Conservation (phyloP, 139 green algal genomes). For the Chlorella vulgaris region DNA sequence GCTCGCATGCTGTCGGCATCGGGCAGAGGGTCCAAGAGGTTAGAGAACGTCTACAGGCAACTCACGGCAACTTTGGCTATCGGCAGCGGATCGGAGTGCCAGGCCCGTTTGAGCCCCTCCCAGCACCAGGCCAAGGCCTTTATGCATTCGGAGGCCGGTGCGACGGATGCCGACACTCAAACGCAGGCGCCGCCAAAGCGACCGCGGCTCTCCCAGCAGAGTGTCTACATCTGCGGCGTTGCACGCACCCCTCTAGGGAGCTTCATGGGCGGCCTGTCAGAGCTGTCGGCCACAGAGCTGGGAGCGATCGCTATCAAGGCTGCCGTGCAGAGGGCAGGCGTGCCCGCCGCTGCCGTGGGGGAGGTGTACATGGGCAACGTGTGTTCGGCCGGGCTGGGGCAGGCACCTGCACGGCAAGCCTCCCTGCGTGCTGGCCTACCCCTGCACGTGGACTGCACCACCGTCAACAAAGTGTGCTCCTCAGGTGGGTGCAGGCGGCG, state of each 20-base stretch:
- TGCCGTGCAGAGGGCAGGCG: constrained; percentile 62
- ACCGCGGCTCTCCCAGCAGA: too few relatives aligned
- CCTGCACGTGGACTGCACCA: constrained; percentile 69
- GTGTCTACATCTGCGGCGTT: constrained; percentile 66
- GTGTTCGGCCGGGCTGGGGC: constrained; percentile 33
- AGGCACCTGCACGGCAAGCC: constrained; percentile 88
- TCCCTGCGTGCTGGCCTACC: constrained; percentile 79
- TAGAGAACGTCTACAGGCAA: background rate
- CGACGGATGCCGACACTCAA: too few relatives aligned
- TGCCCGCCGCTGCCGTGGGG: constrained; percentile 62
- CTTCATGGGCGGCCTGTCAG: constrained; percentile 75
- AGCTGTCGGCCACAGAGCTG: constrained; percentile 75
- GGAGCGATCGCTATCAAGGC: constrained; percentile 79
- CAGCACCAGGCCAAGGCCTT: too few relatives aligned
- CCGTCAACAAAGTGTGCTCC: constrained; percentile 94
- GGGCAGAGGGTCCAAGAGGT: background rate
- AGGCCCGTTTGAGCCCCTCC: too few relatives aligned
- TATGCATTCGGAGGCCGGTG: too few relatives aligned
- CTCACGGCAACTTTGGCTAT: background rate
- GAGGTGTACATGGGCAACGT: constrained; percentile 93
- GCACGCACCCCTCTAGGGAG: constrained; percentile 76
- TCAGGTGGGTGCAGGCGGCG: background rate
- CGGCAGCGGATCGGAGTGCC: too few relatives aligned
- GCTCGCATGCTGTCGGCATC: background rate
- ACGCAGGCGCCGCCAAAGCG: too few relatives aligned